These are phyloP conservation scores for Sequoiadendron giganteum DNA, from an alignment of 75 land plant genomes.

Conservation along the genomic window DNA sequence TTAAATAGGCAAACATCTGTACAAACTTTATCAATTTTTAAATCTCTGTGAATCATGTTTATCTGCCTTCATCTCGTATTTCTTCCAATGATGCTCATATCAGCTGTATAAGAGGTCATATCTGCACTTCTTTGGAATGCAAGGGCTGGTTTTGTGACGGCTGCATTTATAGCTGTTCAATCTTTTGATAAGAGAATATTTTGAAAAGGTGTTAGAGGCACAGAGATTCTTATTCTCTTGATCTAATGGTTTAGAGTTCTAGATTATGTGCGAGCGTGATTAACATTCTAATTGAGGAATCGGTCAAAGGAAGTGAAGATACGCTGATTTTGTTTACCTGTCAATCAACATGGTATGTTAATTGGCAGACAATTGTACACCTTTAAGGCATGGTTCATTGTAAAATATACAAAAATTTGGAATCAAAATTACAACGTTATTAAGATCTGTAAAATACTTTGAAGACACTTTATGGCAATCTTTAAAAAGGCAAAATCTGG, in stretches of 20 bases:
- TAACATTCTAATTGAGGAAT: not conserved
- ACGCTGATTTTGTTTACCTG: not conserved
- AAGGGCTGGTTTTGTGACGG: not conserved
- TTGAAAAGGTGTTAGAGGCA: not conserved
- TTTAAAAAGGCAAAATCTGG: not conserved
- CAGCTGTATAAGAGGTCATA: too few species aligned
- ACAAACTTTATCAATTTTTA: too few species aligned
- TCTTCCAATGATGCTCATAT: too few species aligned
- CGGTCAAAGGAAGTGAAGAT: not conserved
- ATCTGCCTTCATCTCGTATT: too few species aligned
- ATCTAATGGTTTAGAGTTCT: not conserved
- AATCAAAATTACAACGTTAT: not conserved
- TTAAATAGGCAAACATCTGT: too few species aligned
- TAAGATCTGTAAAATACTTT: not conserved
- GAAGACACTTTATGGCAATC: not conserved
- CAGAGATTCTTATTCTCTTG: not conserved
- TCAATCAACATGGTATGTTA: not conserved
- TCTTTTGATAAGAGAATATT: not conserved
- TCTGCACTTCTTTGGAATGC: not conserved
- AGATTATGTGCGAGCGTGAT: not conserved
- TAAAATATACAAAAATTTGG: not conserved
- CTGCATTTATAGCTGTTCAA: not conserved
- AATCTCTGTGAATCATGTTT: too few species aligned
- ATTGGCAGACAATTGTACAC: not conserved
- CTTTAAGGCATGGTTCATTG: not conserved